A percentile compares a stretch with the other conserved stretches of the same genome.
Evolutionary conservation across 2,329 filamentous ascomycete species (phyloP).

Genomic region (Sporothrix curviconia): DNA sequence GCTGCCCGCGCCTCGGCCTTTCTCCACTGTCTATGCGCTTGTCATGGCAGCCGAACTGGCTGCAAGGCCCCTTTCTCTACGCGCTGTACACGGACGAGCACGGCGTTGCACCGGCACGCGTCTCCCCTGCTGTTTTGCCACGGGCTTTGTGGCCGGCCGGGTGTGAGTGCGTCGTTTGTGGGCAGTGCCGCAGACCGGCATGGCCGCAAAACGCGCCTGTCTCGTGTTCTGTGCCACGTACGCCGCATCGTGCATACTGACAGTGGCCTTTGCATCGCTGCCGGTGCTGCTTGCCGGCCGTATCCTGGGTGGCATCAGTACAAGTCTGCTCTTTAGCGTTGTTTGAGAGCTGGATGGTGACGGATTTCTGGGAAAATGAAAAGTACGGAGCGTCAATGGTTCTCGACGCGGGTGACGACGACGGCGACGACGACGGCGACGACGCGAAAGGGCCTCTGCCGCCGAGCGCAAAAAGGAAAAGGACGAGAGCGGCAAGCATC

Average conservation of each 20-base stretch:
- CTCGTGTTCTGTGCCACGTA: slow-evolving; percentile 49
- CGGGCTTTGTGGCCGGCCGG: slow-evolving; percentile 39
- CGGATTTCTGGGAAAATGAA: slow-evolving; percentile 42
- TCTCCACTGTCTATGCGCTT: slow-evolving; percentile 39
- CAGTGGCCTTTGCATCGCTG: slow-evolving; percentile 25
- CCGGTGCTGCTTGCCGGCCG: slow-evolving; percentile 45
- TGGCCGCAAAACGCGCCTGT: slow-evolving; percentile 46
- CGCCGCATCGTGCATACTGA: slow-evolving; percentile 43
- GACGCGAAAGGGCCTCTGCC: too few species aligned
- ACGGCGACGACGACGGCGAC: slow-evolving; percentile 10
- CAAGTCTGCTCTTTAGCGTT: slow-evolving; percentile 50
- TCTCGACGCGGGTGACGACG: slow-evolving; percentile 17
- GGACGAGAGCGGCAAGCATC: slow-evolving; percentile 27
- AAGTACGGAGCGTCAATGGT: slow-evolving; percentile 20
- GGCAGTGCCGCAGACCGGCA: slow-evolving; percentile 43
- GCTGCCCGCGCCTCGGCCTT: slow-evolving; percentile 24
- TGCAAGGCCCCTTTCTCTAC: slow-evolving; percentile 34
- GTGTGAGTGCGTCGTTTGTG: slow-evolving; percentile 38
- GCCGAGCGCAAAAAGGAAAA: slow-evolving; percentile 4
- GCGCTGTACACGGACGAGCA: slow-evolving; percentile 31
- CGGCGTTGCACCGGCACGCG: slow-evolving; percentile 22
- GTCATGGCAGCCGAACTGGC: slow-evolving; percentile 47
- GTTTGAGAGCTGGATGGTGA: slow-evolving; percentile 59
- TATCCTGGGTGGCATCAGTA: slow-evolving; percentile 47
- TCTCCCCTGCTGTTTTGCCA: slow-evolving; percentile 37